Percentiles rank a stretch among this genome's conserved stretches.
phyloP scores from a whole-genome alignment of 2,329 filamentous ascomycete species.

The Fusarium avenaceum region DNA sequence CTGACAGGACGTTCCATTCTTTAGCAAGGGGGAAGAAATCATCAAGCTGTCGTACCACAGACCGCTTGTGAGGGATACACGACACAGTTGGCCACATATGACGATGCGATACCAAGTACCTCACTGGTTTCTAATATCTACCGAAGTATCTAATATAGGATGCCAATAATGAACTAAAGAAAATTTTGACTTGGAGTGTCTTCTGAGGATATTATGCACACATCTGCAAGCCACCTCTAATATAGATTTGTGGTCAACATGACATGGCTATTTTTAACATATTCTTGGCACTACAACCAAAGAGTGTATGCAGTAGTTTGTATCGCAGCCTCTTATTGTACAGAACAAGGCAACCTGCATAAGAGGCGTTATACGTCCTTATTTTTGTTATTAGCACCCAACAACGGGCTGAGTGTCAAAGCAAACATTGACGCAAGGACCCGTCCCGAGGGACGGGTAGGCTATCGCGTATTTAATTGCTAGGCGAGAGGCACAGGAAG shows the following conservation, averaged over 20 bases:
- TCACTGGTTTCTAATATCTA: not conserved
- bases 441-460: slow-evolving; percentile 21
- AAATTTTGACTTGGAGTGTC: not conserved
- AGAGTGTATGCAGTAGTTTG: not conserved
- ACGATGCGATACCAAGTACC: not conserved
- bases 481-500: slow-evolving; percentile 10
- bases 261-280: not conserved
- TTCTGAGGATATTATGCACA: not conserved
- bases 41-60: not conserved
- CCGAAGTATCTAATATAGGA: not conserved
- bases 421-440: slow-evolving; percentile 30
- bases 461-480: slow-evolving; percentile 1
- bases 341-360: slow-evolving; percentile 9
- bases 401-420: slow-evolving; percentile 4
- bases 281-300: not conserved
- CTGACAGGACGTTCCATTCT: not conserved
- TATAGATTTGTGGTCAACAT: slow-evolving; percentile 1
- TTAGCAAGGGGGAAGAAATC: not conserved
- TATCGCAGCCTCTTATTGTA: not conserved
- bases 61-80: not conserved
- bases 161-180: not conserved
- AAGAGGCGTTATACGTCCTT: slow-evolving; percentile 18
- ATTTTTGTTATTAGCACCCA: slow-evolving; percentile 22
- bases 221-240: slow-evolving; percentile 9
- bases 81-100: not conserved